These are phyloP conservation scores for Zygoascus biomembranicola DNA, from an alignment of 805 yeast genomes.

Conservation along the genomic window DNA sequence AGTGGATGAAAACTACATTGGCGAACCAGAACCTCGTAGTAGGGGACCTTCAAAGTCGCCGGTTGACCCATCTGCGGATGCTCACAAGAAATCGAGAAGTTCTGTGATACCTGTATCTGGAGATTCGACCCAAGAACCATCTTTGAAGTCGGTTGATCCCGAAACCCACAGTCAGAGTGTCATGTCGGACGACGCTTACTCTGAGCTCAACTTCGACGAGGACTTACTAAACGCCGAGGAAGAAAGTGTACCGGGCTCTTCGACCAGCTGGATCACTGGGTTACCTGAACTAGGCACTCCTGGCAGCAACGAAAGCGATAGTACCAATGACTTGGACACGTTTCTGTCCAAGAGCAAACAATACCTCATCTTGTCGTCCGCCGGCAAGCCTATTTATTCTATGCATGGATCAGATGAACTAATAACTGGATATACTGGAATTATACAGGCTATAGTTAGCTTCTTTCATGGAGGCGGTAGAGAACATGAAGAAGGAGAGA, in stretches of 20 bases:
- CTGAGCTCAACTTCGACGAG: background rate
- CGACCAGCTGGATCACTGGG: slow-evolving; percentile 1
- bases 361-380: slow-evolving; percentile 68
- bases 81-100: background rate
- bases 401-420: slow-evolving; percentile 64
- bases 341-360: slow-evolving; percentile 47
- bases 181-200: background rate
- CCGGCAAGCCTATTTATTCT: slow-evolving; percentile 85
- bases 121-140: background rate
- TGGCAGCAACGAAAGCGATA: background rate
- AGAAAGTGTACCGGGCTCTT: background rate
- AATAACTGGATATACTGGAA: slow-evolving; percentile 64
- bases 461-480: slow-evolving; percentile 40
- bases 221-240: background rate
- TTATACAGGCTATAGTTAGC: slow-evolving; percentile 70
- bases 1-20: background rate
- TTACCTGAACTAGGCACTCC: slow-evolving; percentile 21
- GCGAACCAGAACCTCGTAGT: background rate
- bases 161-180: background rate
- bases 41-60: background rate
- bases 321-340: slow-evolving; percentile 15
- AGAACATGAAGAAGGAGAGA: slow-evolving; percentile 21
- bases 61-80: background rate
- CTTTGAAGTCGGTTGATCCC: background rate
- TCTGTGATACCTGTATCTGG: background rate